These are phyloP conservation scores for Galeopsis tetrahit DNA, from an alignment of 257 asterid genomes.

Conservation along the genomic window DNA sequence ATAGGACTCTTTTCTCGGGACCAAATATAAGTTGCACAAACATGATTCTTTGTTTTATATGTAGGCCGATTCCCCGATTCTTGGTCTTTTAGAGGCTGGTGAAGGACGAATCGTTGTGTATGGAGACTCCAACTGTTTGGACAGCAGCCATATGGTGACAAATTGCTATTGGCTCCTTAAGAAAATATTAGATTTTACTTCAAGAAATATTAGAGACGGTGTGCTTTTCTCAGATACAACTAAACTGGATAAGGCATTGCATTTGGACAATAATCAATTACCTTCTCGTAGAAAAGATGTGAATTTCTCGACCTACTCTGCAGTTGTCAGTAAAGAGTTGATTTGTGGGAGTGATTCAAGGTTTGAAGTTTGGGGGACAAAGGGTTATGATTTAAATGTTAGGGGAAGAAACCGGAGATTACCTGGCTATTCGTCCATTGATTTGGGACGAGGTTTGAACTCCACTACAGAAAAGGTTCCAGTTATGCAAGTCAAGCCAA, in stretches of 20 bases:
- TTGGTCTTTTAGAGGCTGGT: slow-evolving; percentile 81
- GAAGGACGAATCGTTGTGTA: slow-evolving; percentile 82
- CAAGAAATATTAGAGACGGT: slow-evolving; percentile 65
- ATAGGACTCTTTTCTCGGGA: background rate
- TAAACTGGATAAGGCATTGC: slow-evolving; percentile 64
- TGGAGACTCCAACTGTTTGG: slow-evolving; percentile 98
- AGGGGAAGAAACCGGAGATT: slow-evolving; percentile 77
- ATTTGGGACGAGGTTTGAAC: slow-evolving; percentile 62
- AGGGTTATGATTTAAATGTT: slow-evolving; percentile 73
- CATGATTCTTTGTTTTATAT: slow-evolving; percentile 15
- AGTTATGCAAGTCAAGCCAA: slow-evolving; percentile 36
- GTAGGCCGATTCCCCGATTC: slow-evolving; percentile 95
- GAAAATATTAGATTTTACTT: slow-evolving; percentile 79
- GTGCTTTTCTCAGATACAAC: slow-evolving; percentile 72
- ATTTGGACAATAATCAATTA: slow-evolving; percentile 65
- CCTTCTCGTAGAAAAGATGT: slow-evolving; percentile 94
- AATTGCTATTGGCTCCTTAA: slow-evolving; percentile 95
- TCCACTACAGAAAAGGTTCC: slow-evolving; percentile 45
- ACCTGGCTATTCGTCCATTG: slow-evolving; percentile 68
- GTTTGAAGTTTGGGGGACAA: slow-evolving; percentile 91
- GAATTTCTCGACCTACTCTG: slow-evolving; percentile 84
- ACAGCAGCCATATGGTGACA: slow-evolving; percentile 99
- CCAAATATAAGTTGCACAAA: background rate
- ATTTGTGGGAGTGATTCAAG: slow-evolving; percentile 81
- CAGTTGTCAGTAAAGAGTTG: slow-evolving; percentile 76